These are phyloP conservation scores for Diplotaxis tenuifolia DNA, from an alignment of 345 rosid genomes.

Conservation along the genomic window DNA sequence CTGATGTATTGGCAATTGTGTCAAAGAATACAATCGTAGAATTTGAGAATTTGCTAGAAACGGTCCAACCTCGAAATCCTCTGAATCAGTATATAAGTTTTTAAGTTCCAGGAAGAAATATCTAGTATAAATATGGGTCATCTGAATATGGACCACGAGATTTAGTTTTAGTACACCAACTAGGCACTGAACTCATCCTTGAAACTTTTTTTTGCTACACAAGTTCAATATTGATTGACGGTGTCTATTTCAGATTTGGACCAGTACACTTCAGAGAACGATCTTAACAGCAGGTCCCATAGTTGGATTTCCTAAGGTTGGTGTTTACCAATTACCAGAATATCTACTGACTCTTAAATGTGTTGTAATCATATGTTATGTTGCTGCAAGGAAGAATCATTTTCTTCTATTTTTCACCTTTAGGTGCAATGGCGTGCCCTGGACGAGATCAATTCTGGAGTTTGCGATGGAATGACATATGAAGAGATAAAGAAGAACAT, in stretches of 20 bases:
- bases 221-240: not conserved
- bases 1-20: not conserved
- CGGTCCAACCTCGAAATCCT: no score
- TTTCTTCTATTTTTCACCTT: slow-evolving; percentile 14
- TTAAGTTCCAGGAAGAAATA: no score
- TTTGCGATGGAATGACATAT: slow-evolving; percentile 98
- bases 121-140: not conserved
- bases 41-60: not conserved
- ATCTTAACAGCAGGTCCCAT: slow-evolving; percentile 84
- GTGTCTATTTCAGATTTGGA: slow-evolving; percentile 70
- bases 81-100: no score
- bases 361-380: slow-evolving; percentile 5
- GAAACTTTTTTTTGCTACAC: not conserved
- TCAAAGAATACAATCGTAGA: not conserved
- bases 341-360: not conserved
- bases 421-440: slow-evolving; percentile 99
- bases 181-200: slow-evolving; percentile 7
- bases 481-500: slow-evolving; percentile 89
- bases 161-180: not conserved
- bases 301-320: slow-evolving; percentile 91
- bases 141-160: not conserved
- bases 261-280: slow-evolving; percentile 97
- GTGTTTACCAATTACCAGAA: slow-evolving; percentile 9
- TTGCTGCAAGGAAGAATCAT: slow-evolving; percentile 6
- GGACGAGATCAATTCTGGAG: slow-evolving; percentile 98